Conservation (phyloP, 352 stramenopile species). For the Pythium pectinolyticum region DNA sequence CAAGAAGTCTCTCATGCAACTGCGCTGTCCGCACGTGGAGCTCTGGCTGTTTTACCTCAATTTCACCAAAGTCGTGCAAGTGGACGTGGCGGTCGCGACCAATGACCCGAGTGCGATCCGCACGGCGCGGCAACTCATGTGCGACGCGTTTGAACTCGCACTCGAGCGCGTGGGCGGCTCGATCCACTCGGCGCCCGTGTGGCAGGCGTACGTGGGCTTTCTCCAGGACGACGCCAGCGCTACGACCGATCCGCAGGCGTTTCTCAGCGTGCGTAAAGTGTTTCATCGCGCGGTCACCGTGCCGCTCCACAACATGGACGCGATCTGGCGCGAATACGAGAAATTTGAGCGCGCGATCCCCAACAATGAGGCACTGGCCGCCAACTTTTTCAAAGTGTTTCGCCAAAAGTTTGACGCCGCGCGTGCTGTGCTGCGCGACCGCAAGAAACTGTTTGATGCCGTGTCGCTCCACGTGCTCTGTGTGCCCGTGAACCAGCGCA, state of each 20-base stretch:
- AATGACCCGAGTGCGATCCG: conserved; percentile 58
- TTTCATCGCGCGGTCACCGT: conserved; percentile 83
- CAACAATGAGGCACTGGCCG: conserved; percentile 83
- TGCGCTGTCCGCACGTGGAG: conserved; percentile 79
- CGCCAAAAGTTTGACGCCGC: conserved; percentile 81
- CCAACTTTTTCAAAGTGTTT: conserved; percentile 90
- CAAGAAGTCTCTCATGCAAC: conserved; percentile 85
- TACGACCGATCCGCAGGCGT: conserved; percentile 67
- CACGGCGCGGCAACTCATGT: conserved; percentile 72
- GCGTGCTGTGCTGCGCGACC: conserved; percentile 74
- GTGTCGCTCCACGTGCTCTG: conserved; percentile 74
- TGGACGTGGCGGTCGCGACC: conserved; percentile 71
- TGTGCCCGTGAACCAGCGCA: conserved; percentile 39
- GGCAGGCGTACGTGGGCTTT: conserved; percentile 82
- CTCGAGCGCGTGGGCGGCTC: conserved; percentile 81
- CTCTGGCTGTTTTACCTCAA: conserved; percentile 88
- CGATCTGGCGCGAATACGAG: conserved; percentile 86
- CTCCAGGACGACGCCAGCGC: conserved; percentile 83
- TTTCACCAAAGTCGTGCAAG: conserved; percentile 84
- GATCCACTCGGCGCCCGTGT: conserved; percentile 76
- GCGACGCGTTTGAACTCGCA: conserved; percentile 81
- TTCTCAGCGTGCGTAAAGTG: conserved; percentile 77
- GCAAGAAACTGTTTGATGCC: conserved; percentile 81
- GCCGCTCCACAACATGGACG: conserved; percentile 77
- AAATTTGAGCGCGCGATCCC: conserved; percentile 87